These are phyloP conservation scores for Persicaria tinctoria DNA, from an alignment of 148 eudicot genomes.

Conservation along the genomic window DNA sequence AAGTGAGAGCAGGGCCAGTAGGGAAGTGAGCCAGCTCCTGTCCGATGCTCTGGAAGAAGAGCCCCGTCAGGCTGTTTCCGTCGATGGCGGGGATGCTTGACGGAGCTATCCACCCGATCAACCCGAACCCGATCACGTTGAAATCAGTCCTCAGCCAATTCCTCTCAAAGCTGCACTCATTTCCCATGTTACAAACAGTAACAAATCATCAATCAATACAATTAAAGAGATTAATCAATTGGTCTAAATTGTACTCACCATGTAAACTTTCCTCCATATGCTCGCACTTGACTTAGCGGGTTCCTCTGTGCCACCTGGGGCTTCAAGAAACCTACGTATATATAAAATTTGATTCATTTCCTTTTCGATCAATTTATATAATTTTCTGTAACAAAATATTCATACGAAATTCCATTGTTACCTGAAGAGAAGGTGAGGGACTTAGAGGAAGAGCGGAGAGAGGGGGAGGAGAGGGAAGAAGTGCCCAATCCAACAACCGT, in stretches of 20 bases:
- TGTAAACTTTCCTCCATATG: constrained; percentile 58
- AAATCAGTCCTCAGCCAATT: constrained; percentile 80
- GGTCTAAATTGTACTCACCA: constrained; percentile 35
- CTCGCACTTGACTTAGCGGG: constrained; percentile 46
- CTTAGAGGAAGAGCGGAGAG: constrained; percentile 18
- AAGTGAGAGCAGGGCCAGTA: constrained; percentile 68
- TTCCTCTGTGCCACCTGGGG: constrained; percentile 53
- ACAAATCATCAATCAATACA: not conserved
- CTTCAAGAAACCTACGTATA: constrained; percentile 49
- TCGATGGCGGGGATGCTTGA: constrained; percentile 83
- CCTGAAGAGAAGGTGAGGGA: constrained; percentile 37
- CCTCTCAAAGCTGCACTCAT: constrained; percentile 49
- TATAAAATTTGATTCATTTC: too few relatives aligned
- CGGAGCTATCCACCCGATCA: constrained; percentile 98
- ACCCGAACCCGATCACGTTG: constrained; percentile 94
- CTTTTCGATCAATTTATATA: too few relatives aligned
- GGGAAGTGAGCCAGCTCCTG: constrained; percentile 90
- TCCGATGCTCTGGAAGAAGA: constrained; percentile 85
- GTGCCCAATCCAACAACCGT: constrained; percentile 63
- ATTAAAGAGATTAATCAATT: not conserved
- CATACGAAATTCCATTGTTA: not conserved
- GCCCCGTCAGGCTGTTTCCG: constrained; percentile 81
- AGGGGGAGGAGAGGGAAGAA: constrained; percentile 39
- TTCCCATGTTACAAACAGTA: too few relatives aligned
- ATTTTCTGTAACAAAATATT: not conserved